Conservation (phyloP, 805 yeast genomes). For the Ogataea chonburiensis region DNA sequence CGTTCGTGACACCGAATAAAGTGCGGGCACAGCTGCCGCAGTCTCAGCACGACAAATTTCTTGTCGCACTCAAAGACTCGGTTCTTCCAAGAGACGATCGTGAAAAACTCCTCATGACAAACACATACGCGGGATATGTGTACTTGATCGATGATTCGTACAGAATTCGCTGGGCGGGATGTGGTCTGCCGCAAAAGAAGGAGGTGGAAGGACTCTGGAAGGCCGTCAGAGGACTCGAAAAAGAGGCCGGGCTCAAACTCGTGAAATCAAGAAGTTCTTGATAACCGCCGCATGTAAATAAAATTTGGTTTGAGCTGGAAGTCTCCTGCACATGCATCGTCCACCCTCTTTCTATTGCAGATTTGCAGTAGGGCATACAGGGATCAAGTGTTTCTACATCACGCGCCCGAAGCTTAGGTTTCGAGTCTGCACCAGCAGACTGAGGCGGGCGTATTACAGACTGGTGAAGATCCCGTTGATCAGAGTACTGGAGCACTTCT, state of each 20-base stretch:
- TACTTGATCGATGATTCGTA: constrained; percentile 73
- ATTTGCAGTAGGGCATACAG: constrained; percentile 10
- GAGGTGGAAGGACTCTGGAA: constrained; percentile 68
- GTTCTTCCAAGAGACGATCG: constrained; percentile 57
- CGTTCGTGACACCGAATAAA: constrained; percentile 47
- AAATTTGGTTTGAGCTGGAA: background rate
- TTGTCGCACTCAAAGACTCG: constrained; percentile 56
- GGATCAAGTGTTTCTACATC: constrained; percentile 15
- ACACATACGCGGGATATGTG: constrained; percentile 79
- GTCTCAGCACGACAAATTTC: constrained; percentile 48
- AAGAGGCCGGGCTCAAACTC: constrained; percentile 37
- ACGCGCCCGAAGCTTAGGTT: constrained; percentile 1
- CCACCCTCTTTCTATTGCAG: constrained; percentile 13
- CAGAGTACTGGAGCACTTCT: constrained; percentile 10
- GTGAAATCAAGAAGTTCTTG: constrained; percentile 12
- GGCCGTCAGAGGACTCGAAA: constrained; percentile 57
- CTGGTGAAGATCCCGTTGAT: constrained; percentile 4
- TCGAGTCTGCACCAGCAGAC: background rate
- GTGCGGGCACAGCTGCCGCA: constrained; percentile 26
- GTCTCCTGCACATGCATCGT: constrained; percentile 3
- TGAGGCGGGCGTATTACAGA: constrained; percentile 2
- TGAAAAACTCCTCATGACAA: constrained; percentile 61
- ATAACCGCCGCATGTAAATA: constrained; percentile 15
- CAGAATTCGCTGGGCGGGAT: constrained; percentile 86
- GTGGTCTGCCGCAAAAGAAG: constrained; percentile 72